Conservation (phyloP, 2,329 filamentous ascomycete genomes). For the Reticulascus tulasneorum region DNA sequence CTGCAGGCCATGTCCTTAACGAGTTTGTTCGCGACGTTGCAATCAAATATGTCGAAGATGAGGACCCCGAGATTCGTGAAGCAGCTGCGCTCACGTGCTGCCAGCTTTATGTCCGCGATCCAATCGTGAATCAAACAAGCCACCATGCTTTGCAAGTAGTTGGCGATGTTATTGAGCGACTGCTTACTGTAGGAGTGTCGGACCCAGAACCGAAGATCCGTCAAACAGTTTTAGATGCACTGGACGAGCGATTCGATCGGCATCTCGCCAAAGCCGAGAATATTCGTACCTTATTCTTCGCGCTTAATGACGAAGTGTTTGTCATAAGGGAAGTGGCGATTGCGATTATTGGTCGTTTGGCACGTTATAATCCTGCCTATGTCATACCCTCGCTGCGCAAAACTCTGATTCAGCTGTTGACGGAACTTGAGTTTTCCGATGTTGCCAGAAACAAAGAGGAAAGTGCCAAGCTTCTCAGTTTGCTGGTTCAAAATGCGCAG, state of each 20-base stretch:
- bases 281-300: constrained; percentile 90
- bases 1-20: constrained; percentile 83
- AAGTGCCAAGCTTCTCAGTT: constrained; percentile 85
- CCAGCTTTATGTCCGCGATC: constrained; percentile 93
- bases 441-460: constrained; percentile 94
- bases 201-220: constrained; percentile 88
- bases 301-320: constrained; percentile 92
- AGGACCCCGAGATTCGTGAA: constrained; percentile 88
- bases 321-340: constrained; percentile 91
- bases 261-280: constrained; percentile 98
- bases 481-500: constrained; percentile 90
- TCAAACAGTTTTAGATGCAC: constrained; percentile 78
- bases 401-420: constrained; percentile 91
- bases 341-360: constrained; percentile 90
- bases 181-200: constrained; percentile 90
- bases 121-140: constrained; percentile 96
- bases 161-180: constrained; percentile 93
- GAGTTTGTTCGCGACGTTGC: constrained; percentile 98
- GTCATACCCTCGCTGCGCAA: constrained; percentile 95
- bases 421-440: constrained; percentile 93
- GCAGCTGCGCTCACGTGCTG: constrained; percentile 95
- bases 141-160: constrained; percentile 96
- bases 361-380: constrained; percentile 89
- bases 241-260: constrained; percentile 91
- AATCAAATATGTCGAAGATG: constrained; percentile 95